These are phyloP conservation scores for Monosporascus sp. DNA, from an alignment of 2,329 filamentous ascomycete species.

Conservation along the genomic window DNA sequence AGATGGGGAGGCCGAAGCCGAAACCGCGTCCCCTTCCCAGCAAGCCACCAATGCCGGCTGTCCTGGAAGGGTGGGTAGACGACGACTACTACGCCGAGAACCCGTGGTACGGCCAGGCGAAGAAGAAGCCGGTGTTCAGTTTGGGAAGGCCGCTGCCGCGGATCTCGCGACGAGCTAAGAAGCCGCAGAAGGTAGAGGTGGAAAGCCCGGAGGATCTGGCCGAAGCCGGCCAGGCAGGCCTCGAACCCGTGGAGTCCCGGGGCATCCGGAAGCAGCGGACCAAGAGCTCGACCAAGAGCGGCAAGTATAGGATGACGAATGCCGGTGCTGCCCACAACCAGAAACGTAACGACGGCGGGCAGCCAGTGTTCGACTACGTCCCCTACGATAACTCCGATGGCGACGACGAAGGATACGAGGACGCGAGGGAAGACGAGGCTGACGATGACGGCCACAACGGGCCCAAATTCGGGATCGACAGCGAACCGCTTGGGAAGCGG, in stretches of 20 bases:
- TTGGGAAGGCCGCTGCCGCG: slow-evolving; percentile 19
- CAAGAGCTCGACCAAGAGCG: neutral
- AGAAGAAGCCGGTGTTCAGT: slow-evolving; percentile 18
- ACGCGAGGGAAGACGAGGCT: neutral
- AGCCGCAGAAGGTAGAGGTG: slow-evolving; percentile 1
- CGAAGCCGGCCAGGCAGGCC: slow-evolving; percentile 1
- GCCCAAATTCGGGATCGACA: slow-evolving; percentile 15
- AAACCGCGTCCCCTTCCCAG: neutral
- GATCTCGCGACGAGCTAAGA: slow-evolving; percentile 7
- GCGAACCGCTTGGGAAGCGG: slow-evolving; percentile 15
- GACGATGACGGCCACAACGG: slow-evolving; percentile 4
- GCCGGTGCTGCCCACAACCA: slow-evolving; percentile 4
- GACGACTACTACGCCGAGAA: slow-evolving; percentile 18
- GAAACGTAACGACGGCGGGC: slow-evolving; percentile 6
- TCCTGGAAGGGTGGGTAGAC: slow-evolving; percentile 10
- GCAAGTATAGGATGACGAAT: neutral
- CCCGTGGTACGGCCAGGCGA: slow-evolving; percentile 17
- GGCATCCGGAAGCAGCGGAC: neutral
- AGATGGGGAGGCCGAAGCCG: neutral
- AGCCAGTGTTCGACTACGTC: slow-evolving; percentile 9
- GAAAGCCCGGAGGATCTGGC: slow-evolving; percentile 1
- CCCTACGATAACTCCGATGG: neutral
- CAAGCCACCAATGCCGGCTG: neutral
- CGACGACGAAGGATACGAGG: neutral
- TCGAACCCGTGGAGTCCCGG: neutral